A percentile compares a stretch with the other conserved stretches of the same genome.
phyloP scores from a whole-genome alignment of 2,329 filamentous ascomycete species.

The Cadophora sp. region DNA sequence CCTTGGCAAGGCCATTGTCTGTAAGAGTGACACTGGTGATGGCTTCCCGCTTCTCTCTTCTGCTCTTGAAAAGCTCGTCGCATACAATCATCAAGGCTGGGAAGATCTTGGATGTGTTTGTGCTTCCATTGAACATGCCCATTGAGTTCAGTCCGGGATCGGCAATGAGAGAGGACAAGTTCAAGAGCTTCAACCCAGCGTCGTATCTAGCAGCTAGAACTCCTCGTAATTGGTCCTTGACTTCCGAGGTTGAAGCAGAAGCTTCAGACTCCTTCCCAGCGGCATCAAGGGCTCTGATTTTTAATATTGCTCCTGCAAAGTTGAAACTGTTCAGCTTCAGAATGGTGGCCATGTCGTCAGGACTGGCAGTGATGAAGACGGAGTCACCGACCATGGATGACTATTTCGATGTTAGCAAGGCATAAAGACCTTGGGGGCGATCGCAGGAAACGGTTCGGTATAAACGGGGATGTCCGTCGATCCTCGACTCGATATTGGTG shows the following conservation, averaged over 20 bases:
- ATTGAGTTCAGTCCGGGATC: constrained; percentile 76
- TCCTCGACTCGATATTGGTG: constrained; percentile 41
- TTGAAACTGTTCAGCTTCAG: constrained; percentile 71
- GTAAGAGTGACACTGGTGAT: constrained; percentile 84
- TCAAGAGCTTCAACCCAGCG: constrained; percentile 73
- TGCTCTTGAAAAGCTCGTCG: constrained; percentile 75
- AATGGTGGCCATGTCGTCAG: constrained; percentile 68
- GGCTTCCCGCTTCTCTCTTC: constrained; percentile 75
- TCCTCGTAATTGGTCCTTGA: constrained; percentile 71
- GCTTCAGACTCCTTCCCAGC: constrained; percentile 19
- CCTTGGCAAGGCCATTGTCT: constrained; percentile 77
- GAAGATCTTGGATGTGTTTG: constrained; percentile 76
- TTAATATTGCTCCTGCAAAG: constrained; percentile 71
- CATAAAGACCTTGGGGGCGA: constrained; percentile 46
- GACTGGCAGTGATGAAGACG: constrained; percentile 70
- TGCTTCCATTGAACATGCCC: constrained; percentile 73
- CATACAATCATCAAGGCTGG: constrained; percentile 89
- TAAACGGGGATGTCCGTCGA: constrained; percentile 35
- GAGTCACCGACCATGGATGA: constrained; percentile 72
- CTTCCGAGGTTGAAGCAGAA: constrained; percentile 58
- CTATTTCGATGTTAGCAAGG: constrained; percentile 72
- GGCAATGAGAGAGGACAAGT: constrained; percentile 78
- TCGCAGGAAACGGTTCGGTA: constrained; percentile 40
- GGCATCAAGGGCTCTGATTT: constrained; percentile 53
- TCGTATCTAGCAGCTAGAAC: constrained; percentile 81